phyloP scores from a whole-genome alignment of 1,284 basidiomycete genomes.

The Cutaneotrichosporon daszewskae region DNA sequence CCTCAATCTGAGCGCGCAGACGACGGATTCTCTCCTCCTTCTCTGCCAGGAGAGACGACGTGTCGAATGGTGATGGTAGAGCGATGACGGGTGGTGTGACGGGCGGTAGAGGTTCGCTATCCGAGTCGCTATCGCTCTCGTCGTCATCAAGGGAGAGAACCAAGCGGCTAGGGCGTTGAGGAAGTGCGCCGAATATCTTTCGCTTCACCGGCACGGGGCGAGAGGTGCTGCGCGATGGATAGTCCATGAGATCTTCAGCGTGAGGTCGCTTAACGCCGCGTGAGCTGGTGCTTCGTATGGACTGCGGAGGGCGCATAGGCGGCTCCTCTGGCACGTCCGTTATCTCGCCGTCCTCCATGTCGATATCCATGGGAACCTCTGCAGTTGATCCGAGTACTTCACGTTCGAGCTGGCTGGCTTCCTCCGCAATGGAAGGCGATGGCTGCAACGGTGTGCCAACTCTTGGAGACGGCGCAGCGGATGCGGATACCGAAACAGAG shows the following conservation, averaged over 20 bases:
- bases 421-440: constrained; percentile 20
- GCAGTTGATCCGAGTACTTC: constrained; percentile 23
- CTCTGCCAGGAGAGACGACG: constrained; percentile 21
- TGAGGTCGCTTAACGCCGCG: constrained; percentile 32
- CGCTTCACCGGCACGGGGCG: constrained; percentile 14
- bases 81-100: constrained; percentile 6
- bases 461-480: not conserved
- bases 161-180: constrained; percentile 19
- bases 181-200: constrained; percentile 21
- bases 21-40: constrained; percentile 32
- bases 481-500: not conserved
- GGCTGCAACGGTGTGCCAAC: not conserved
- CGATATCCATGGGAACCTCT: constrained; percentile 20
- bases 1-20: constrained; percentile 35
- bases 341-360: constrained; percentile 41
- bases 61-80: constrained; percentile 13
- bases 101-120: constrained; percentile 12
- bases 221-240: constrained; percentile 7
- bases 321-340: constrained; percentile 2
- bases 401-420: constrained; percentile 28
- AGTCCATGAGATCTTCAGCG: constrained; percentile 40
- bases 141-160: constrained; percentile 28
- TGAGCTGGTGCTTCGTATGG: constrained; percentile 9
- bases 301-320: not conserved
- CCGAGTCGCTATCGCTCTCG: constrained; percentile 10